Evolutionary conservation across 306 rosid species (phyloP).

Genomic region (Geum urbanum): DNA sequence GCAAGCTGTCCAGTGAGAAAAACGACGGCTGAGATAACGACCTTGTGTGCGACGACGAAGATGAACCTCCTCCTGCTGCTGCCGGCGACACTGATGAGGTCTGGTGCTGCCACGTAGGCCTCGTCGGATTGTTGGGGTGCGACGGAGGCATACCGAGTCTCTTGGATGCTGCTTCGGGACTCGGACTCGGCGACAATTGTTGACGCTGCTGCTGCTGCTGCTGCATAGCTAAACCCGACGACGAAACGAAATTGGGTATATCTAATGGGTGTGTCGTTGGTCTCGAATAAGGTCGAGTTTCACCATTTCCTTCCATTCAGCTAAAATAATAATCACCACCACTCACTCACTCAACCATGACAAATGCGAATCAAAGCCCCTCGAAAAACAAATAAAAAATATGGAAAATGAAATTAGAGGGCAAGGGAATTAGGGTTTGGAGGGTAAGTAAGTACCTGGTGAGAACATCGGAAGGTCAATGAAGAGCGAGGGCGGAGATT

Average conservation of each 20-base stretch:
- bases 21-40: conserved; percentile 67
- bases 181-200: conserved; percentile 30
- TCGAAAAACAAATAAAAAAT: not conserved
- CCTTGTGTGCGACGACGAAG: conserved; percentile 43
- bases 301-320: conserved; percentile 51
- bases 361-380: not conserved
- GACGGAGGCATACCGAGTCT: conserved; percentile 74
- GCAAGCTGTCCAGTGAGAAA: conserved; percentile 54
- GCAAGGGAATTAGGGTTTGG: not conserved
- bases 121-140: conserved; percentile 36
- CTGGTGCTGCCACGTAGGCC: conserved; percentile 23
- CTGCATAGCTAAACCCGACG: conserved; percentile 32
- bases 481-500: not conserved
- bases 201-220: not conserved
- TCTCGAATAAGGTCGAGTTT: conserved; percentile 25
- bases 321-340: not conserved
- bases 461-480: not conserved
- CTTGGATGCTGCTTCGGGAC: conserved; percentile 43
- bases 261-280: conserved; percentile 36
- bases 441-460: not conserved
- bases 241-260: conserved; percentile 27
- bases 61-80: too few relatives aligned
- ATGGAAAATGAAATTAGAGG: not conserved
- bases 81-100: conserved; percentile 42
- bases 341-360: not conserved